A percentile compares a stretch with the other conserved stretches of the same genome.
Conservation (phyloP, 2,329 filamentous ascomycete species). For the Aspergillus intermedius region DNA sequence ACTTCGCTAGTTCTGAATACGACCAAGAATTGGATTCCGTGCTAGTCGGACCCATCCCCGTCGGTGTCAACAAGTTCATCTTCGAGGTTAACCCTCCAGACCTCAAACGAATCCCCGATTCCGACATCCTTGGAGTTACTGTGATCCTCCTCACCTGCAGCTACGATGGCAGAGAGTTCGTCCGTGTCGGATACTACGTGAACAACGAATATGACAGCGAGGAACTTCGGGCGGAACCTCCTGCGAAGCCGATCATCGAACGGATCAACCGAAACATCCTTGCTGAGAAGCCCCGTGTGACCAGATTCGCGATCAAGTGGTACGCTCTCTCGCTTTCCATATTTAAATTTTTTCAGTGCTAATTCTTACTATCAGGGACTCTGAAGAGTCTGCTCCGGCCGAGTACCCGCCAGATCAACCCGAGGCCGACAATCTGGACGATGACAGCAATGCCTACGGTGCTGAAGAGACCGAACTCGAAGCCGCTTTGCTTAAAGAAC, state of each 20-base stretch:
- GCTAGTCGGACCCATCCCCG: slow-evolving; percentile 92
- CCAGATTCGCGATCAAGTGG: slow-evolving; percentile 98
- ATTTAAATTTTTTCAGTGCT: neutral
- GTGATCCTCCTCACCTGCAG: slow-evolving; percentile 94
- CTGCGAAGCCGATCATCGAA: slow-evolving; percentile 85
- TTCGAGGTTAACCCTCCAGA: slow-evolving; percentile 94
- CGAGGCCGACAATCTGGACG: slow-evolving; percentile 78
- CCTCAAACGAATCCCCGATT: slow-evolving; percentile 82
- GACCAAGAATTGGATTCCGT: slow-evolving; percentile 97
- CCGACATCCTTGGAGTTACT: slow-evolving; percentile 93
- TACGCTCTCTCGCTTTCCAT: slow-evolving; percentile 35
- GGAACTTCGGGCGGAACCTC: slow-evolving; percentile 80
- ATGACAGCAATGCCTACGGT: slow-evolving; percentile 80
- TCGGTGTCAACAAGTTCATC: slow-evolving; percentile 97
- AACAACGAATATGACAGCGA: slow-evolving; percentile 98
- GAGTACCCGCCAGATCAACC: slow-evolving; percentile 97
- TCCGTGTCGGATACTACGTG: slow-evolving; percentile 97
- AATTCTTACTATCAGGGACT: slow-evolving; percentile 60
- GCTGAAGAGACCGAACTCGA: slow-evolving; percentile 78
- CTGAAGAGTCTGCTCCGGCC: slow-evolving; percentile 90
- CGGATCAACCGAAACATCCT: slow-evolving; percentile 87
- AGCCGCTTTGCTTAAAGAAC: slow-evolving; percentile 52
- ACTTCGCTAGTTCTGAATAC: slow-evolving; percentile 68
- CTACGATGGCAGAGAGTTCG: slow-evolving; percentile 94
- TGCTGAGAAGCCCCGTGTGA: slow-evolving; percentile 94